Evolutionary conservation across 306 rosid species (phyloP).

Genomic region (Bauhinia variegata): DNA sequence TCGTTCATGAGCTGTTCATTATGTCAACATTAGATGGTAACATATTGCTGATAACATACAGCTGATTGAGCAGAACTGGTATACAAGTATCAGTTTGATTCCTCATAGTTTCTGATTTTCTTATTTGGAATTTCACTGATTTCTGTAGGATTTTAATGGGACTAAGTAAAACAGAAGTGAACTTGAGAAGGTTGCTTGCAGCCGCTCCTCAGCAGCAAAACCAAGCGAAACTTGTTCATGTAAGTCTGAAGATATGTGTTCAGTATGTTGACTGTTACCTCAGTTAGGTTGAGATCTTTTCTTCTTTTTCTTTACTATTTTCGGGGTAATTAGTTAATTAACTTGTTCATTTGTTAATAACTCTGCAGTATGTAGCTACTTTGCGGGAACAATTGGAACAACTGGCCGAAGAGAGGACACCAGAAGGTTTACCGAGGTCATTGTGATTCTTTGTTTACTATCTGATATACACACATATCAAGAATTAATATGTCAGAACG

Average conservation of each 20-base stretch:
- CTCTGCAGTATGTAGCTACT: slow-evolving; percentile 81
- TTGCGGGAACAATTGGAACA: slow-evolving; percentile 85
- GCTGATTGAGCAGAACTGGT: too few relatives aligned
- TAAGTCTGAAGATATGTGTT: slow-evolving; percentile 42
- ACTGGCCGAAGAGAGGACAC: slow-evolving; percentile 78
- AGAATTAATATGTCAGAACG: slow-evolving; percentile 3
- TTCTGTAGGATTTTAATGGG: slow-evolving; percentile 60
- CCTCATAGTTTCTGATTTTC: too few relatives aligned
- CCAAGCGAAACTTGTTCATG: slow-evolving; percentile 85
- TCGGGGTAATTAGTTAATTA: not conserved
- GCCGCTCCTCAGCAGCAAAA: slow-evolving; percentile 88
- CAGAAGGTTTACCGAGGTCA: slow-evolving; percentile 81
- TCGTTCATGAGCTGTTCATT: too few relatives aligned
- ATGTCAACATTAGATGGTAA: too few relatives aligned
- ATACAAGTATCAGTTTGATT: too few relatives aligned
- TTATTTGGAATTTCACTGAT: slow-evolving; percentile 5
- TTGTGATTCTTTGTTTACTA: slow-evolving; percentile 18
- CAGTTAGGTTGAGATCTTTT: slow-evolving; percentile 15
- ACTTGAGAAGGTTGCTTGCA: slow-evolving; percentile 81
- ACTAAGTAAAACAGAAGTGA: slow-evolving; percentile 81
- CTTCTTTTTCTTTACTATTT: not conserved
- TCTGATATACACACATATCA: slow-evolving; percentile 6
- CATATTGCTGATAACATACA: too few relatives aligned
- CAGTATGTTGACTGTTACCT: not conserved
- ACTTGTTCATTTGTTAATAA: slow-evolving; percentile 28